Evolutionary conservation across 202 grass and related monocot genomes (phyloP), one percentile per base, ranked within the genome.

Genomic region (Panicum virgatum): DNA sequence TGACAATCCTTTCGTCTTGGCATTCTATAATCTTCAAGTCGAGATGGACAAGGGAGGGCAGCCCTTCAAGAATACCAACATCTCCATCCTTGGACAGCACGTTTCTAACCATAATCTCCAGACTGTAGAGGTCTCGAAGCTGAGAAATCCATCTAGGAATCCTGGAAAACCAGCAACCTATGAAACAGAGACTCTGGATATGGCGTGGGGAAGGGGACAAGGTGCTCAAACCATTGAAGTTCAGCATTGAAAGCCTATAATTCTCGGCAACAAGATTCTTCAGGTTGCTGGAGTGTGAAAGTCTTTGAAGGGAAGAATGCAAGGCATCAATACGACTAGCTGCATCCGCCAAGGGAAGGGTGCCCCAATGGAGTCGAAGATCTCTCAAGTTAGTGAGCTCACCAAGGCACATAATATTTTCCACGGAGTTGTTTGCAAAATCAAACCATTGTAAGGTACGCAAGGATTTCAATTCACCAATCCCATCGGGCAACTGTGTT

Each of bases 31-130:
- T 52, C 15, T 52, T 16, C 46, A 72, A 72, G 27, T 16, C 4
- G 29, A 72, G 69, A 16, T 36, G 26, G 32, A 37, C 48, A 52
- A 72, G 46, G 46, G 45, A 72, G 27, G 46, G 69, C 69, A 72
- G 52, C 11, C 16, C 29, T 52, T 46, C 46, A 5, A 72, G 69
- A 72, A 72, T 19, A 52, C 14, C 46, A 34, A 72, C 51, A 22
- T 16, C 27, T 2, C 34, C 68, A 20, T 71, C 44, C 64, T 66
- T 23, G 4, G 18, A 6, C 5, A 38, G 4, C 62, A 65, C 32
- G 34, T 65, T 2, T 20, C 6, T 39, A 38, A 25, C n/a, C n/a
- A n/a, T n/a, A n/a, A n/a, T n/a, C n/a, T n/a, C n/a, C n/a, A n/a
- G n/a, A n/a, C n/a, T n/a, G n/a, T n/a, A n/a, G n/a, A 65, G 62